Percentiles rank a stretch among this genome's conserved stretches.
Evolutionary conservation across 352 stramenopile species (phyloP).

Genomic region (Pythium vanterpoolii): DNA sequence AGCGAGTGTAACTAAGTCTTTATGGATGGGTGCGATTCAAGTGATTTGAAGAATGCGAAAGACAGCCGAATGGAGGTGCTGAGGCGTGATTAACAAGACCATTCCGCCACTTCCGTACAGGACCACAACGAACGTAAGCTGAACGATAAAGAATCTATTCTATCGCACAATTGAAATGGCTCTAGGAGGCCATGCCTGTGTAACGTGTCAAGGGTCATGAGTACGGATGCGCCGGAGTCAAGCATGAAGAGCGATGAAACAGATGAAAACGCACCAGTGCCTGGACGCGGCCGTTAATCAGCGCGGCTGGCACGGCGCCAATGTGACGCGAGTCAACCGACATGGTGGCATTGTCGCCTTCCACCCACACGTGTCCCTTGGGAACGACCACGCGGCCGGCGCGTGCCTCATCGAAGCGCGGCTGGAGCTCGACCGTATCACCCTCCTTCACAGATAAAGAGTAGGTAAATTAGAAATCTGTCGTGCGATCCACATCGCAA

Average conservation of each 20-base stretch:
- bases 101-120: neutral
- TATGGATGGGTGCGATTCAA: neutral
- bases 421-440: slow-evolving; percentile 75
- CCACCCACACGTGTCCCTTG: slow-evolving; percentile 94
- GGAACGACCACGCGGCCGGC: slow-evolving; percentile 75
- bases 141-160: neutral
- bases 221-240: neutral
- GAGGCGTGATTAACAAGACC: neutral
- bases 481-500: neutral
- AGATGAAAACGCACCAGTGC: slow-evolving; percentile 45
- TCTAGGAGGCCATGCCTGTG: slow-evolving; percentile 20
- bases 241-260: neutral
- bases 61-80: too few species aligned
- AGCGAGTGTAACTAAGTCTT: slow-evolving; percentile 26
- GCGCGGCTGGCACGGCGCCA: slow-evolving; percentile 86
- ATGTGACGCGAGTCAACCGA: slow-evolving; percentile 94
- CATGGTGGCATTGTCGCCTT: slow-evolving; percentile 95
- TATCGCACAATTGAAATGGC: slow-evolving; percentile 25
- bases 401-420: slow-evolving; percentile 55
- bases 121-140: neutral
- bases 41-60: too few species aligned
- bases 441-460: slow-evolving; percentile 57
- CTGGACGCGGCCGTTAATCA: slow-evolving; percentile 74
- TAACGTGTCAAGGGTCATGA: neutral
- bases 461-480: neutral